Evolutionary conservation across 179 eudicot genomes (phyloP).

Genomic region (Nepenthes alata): DNA sequence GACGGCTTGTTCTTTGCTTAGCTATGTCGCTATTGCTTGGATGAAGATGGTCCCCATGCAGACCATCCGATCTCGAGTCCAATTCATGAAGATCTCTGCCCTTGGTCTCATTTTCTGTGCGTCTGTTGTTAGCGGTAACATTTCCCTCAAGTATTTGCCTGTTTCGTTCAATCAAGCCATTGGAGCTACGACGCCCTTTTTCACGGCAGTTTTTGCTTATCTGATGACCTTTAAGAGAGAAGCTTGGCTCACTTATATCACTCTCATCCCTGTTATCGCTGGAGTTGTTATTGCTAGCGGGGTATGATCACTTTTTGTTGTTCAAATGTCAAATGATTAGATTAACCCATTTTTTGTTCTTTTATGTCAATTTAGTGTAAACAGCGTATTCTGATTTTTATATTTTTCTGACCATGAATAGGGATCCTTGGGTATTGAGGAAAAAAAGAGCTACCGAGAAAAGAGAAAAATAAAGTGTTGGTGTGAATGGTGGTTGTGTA

Average conservation of each 20-base stretch:
- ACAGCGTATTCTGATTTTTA: neutral
- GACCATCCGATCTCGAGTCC: slow-evolving; percentile 11
- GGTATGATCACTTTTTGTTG: slow-evolving; percentile 2
- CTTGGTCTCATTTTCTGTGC: slow-evolving; percentile 12
- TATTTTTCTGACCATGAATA: neutral
- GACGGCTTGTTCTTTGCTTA: slow-evolving; percentile 12
- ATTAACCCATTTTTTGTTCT: neutral
- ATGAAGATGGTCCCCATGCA: slow-evolving; percentile 12
- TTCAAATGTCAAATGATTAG: neutral
- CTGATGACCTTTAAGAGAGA: slow-evolving; percentile 10
- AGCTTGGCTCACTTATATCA: slow-evolving; percentile 10
- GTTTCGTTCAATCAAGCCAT: slow-evolving; percentile 12
- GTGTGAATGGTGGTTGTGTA: no score
- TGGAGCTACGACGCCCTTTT: slow-evolving; percentile 12
- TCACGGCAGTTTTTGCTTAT: slow-evolving; percentile 10
- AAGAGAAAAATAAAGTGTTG: no score
- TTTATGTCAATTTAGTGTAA: neutral
- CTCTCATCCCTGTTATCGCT: slow-evolving; percentile 10
- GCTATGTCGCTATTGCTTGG: slow-evolving; percentile 11
- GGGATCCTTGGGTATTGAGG: no score
- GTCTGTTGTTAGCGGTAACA: slow-evolving; percentile 9
- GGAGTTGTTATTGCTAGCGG: slow-evolving; percentile 11
- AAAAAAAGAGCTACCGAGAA: no score
- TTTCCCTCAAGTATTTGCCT: slow-evolving; percentile 11
- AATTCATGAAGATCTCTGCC: slow-evolving; percentile 10